phyloP scores from a whole-genome alignment of 2,329 filamentous ascomycete species.

The Apiospora marii region DNA sequence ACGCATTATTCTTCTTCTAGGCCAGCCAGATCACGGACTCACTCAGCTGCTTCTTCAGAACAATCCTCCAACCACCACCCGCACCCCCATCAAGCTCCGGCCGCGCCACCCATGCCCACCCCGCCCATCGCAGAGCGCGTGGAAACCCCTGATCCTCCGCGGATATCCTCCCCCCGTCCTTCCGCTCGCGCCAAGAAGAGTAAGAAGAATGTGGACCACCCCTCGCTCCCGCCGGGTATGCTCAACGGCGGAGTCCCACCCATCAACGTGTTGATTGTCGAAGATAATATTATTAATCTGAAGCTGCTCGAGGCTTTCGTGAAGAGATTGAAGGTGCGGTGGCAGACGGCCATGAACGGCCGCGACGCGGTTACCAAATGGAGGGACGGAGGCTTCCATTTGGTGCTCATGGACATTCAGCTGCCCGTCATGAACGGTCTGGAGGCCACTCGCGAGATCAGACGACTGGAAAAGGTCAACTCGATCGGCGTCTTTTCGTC shows the following conservation, averaged over 20 bases:
- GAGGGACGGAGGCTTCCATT: conserved; percentile 89
- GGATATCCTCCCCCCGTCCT: conserved; percentile 57
- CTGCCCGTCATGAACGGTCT: conserved; percentile 95
- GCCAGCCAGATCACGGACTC: conserved; percentile 61
- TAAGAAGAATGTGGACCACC: conserved; percentile 56
- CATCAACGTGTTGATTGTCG: conserved; percentile 96
- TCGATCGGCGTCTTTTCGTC: conserved; percentile 89
- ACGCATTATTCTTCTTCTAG: conserved; percentile 51
- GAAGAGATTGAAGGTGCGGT: conserved; percentile 92
- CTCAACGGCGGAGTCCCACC: conserved; percentile 87
- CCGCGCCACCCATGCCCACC: conserved; percentile 59
- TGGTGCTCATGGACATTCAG: conserved; percentile 99
- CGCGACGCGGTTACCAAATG: conserved; percentile 93
- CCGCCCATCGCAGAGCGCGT: conserved; percentile 63
- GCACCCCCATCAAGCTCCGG: conserved; percentile 37
- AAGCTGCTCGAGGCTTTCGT: conserved; percentile 94
- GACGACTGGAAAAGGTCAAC: conserved; percentile 87
- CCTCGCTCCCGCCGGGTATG: conserved; percentile 65
- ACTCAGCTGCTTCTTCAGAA: conserved; percentile 65
- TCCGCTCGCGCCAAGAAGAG: conserved; percentile 57
- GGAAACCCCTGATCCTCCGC: conserved; percentile 58
- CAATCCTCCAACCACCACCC: conserved; percentile 49
- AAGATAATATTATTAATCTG: conserved; percentile 98
- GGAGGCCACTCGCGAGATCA: conserved; percentile 93
- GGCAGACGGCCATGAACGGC: conserved; percentile 97